Percentiles rank a stretch among this genome's conserved stretches.
phyloP scores from a whole-genome alignment of 2,329 filamentous ascomycete genomes.

The Ceratocystis papillata region DNA sequence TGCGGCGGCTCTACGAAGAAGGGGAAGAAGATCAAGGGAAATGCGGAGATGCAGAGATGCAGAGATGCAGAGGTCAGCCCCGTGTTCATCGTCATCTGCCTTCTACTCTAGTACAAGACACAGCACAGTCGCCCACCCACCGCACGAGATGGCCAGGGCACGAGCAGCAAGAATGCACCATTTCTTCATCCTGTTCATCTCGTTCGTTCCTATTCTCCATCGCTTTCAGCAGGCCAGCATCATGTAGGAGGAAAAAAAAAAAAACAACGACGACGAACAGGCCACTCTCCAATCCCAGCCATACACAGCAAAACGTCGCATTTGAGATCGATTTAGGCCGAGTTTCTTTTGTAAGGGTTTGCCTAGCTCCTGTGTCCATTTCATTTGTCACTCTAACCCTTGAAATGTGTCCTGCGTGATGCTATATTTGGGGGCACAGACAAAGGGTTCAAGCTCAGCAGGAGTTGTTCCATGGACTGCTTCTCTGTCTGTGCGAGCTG shows the following conservation, averaged over 20 bases:
- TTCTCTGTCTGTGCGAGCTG: slow-evolving; percentile 10
- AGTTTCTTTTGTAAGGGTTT: slow-evolving; percentile 4
- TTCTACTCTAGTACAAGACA: background rate
- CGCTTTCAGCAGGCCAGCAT: background rate
- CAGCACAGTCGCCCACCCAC: background rate
- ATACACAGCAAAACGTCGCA: background rate
- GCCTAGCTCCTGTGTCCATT: background rate
- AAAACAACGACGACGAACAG: background rate
- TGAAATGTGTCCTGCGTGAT: background rate
- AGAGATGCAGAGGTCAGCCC: background rate
- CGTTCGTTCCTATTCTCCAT: too few relatives aligned
- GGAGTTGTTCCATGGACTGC: slow-evolving; percentile 11
- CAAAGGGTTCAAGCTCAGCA: slow-evolving; percentile 10
- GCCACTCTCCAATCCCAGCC: background rate
- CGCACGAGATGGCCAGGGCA: background rate
- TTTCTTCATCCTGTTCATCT: background rate
- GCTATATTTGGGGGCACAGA: slow-evolving; percentile 14
- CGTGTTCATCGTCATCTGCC: too few relatives aligned
- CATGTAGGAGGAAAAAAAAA: background rate
- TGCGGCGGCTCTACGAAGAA: background rate
- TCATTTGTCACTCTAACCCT: background rate
- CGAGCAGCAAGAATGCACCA: background rate
- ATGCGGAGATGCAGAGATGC: background rate
- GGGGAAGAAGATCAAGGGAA: background rate
- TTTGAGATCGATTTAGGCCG: background rate